Evolutionary conservation across 192 early-diverging fungal genomes (phyloP), one percentile per base, ranked within the genome.

Genomic region (Gaertneriomyces semiglobifer): DNA sequence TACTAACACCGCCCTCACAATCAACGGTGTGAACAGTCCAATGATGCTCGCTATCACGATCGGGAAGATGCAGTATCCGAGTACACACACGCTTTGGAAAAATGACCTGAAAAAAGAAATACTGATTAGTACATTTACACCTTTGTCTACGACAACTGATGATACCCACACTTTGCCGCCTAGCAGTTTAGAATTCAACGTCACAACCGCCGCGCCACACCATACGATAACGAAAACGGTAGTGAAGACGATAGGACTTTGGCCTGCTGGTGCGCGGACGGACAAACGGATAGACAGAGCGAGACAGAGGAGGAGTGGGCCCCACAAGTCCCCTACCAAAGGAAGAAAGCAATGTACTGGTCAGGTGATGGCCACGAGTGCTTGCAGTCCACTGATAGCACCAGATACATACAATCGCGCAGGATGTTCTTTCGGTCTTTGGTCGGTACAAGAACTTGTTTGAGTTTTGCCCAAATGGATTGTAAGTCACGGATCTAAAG

Each of bases 61-160:
- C 7, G 96, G 96, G 65, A 95, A 98, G 60, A 97, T 77, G 74
- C 96, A 98, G 79, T 98, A 98, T 7, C 95, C 94, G 56, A 98
- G 81, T 12, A 94, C 89, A 76, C 96, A 98, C 6, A 98, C 93
- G 66, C 87, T 90, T 68, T 98, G 96, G 75, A 96, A 95, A 68
- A 98, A 96, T 7, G 96, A 98, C 7, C 90, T 93, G 73, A 33
- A 50, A 44, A 53, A 51, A 1, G 40, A 5, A 42, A n/a, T 44
- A 18, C 44, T 4, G 18, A 14, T 19, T n/a, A 6, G 33, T 33
- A 44, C 10, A 63, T 63, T 50, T 20, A 33, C 25, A 33, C 25
- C 39, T n/a, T 58, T 43, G 39, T 6, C 44, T 11, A 25, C 12
- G 33, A 18, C 33, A 47, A 63, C 56, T 63, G 51, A 14, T 12